Evolutionary conservation across 139 green algal species (phyloP).

Genomic region (Tetraselmis chui): DNA sequence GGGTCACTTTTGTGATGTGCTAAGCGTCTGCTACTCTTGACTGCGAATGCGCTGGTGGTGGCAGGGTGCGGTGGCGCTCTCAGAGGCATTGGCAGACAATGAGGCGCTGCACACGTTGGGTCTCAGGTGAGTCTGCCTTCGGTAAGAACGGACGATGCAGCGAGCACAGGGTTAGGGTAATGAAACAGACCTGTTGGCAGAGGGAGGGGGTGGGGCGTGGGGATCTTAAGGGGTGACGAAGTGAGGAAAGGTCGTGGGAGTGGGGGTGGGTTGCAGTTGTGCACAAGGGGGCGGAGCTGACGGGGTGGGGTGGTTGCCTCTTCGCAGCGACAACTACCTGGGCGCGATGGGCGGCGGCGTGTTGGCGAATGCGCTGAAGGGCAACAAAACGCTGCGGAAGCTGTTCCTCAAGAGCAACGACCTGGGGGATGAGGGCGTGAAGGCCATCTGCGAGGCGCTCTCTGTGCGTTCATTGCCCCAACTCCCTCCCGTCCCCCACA

Average conservation of each 20-base stretch:
- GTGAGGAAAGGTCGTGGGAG: too few species aligned
- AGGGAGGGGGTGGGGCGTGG: too few species aligned
- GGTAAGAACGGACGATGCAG: too few species aligned
- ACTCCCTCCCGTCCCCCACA: background rate
- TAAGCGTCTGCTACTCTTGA: too few species aligned
- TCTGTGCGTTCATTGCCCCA: background rate
- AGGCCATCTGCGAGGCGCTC: slow-evolving; percentile 69
- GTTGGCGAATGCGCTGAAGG: slow-evolving; percentile 63
- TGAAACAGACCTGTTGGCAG: too few species aligned
- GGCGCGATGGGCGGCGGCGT: slow-evolving; percentile 52
- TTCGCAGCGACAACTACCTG: slow-evolving; percentile 71
- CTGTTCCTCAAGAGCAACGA: slow-evolving; percentile 90
- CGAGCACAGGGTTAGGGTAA: too few species aligned
- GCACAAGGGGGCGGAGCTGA: background rate
- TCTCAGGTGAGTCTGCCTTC: slow-evolving; percentile 16
- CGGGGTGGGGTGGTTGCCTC: background rate
- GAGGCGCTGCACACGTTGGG: slow-evolving; percentile 15
- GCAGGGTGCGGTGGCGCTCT: background rate
- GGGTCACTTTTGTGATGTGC: too few species aligned
- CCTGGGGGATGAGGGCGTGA: slow-evolving; percentile 78
- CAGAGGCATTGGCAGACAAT: background rate
- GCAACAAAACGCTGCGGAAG: slow-evolving; percentile 66
- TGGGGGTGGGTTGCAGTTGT: too few species aligned
- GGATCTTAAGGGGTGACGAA: too few species aligned
- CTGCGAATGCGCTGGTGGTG: too few species aligned